Evolutionary conservation across 2,329 filamentous ascomycete species (phyloP), one percentile per base, ranked within the genome.

Genomic region (Fusarium denticulatum): DNA sequence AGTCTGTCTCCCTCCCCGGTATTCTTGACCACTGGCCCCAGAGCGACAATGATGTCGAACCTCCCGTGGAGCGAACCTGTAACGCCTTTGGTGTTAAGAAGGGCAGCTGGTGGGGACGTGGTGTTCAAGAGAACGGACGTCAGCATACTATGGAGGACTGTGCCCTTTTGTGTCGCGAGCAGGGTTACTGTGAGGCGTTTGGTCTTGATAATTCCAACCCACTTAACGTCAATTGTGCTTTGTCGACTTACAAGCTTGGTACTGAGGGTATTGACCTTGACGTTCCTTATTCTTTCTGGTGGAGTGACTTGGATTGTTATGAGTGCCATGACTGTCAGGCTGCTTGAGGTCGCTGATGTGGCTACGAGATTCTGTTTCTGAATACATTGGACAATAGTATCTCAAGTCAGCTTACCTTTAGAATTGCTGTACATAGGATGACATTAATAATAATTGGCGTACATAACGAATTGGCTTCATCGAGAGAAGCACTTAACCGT

Each of bases 91-190:
- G 67, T 10, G 18, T 55, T 3, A 64, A 64, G 42, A 64, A 60
- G n/a, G 32, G 22, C 20, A 28, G 67, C 6, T 64, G 37, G 36
- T 68, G 39, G 60, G 67, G 64, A 30, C 49, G 40, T 1, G 22
- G 30, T 24, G 7, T 24, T 4, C 37, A 39, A 47, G n/a, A 32
- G 14, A 52, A 59, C 15, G 13, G 11, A 14, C 37, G 26, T 4
- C 67, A 70, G 24, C 30, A 24, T 14, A 64, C 55, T 2, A 64
- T 68, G 30, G 67, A 71, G 7, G 67, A 71, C 24, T 71, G 67
- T 15, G 62, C 61, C 18, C 34, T 32, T 15, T 1, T 66, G 3
- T 68, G 61, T 24, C 50, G 64, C 3, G 16, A 50, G 8, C 26
- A 43, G 37, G 4, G 6, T 2, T 30, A 58, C 15, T 67, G 60